These are phyloP conservation scores for Metschnikowia corniflorae DNA, from an alignment of 805 yeast species.

Conservation along the genomic window DNA sequence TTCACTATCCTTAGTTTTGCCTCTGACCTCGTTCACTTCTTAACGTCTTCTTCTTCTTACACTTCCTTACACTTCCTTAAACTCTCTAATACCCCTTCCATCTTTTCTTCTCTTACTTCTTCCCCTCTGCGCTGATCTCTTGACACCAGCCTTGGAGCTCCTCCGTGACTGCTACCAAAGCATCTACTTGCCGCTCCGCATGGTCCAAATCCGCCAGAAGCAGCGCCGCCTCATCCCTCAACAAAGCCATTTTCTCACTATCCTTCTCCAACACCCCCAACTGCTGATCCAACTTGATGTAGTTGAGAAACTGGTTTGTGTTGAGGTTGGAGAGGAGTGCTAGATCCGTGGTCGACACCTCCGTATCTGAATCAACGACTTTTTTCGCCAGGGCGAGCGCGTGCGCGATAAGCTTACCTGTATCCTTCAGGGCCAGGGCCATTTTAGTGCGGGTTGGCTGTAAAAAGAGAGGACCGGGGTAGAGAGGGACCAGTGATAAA, in stretches of 20 bases:
- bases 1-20: too few species aligned
- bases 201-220: slow-evolving; percentile 23
- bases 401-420: slow-evolving; percentile 25
- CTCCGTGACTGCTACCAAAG: slow-evolving; percentile 37
- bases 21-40: too few species aligned
- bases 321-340: slow-evolving; percentile 52
- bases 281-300: slow-evolving; percentile 40
- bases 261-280: slow-evolving; percentile 44
- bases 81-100: not conserved
- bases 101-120: too few species aligned
- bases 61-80: not conserved
- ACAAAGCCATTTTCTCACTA: slow-evolving; percentile 25
- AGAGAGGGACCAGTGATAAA: too few species aligned
- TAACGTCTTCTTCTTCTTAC: not conserved
- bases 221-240: slow-evolving; percentile 23
- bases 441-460: not conserved
- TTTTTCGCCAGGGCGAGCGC: slow-evolving; percentile 30
- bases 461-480: not conserved
- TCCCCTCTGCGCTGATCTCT: too few species aligned
- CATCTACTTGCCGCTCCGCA: slow-evolving; percentile 34
- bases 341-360: slow-evolving; percentile 41
- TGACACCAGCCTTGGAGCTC: slow-evolving; percentile 12
- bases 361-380: slow-evolving; percentile 40
- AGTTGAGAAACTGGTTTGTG: slow-evolving; percentile 55
- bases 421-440: slow-evolving; percentile 27